Base-by-base conservation (phyloP, 1,284 basidiomycete species). In the Apiotrichum gracile region DNA sequence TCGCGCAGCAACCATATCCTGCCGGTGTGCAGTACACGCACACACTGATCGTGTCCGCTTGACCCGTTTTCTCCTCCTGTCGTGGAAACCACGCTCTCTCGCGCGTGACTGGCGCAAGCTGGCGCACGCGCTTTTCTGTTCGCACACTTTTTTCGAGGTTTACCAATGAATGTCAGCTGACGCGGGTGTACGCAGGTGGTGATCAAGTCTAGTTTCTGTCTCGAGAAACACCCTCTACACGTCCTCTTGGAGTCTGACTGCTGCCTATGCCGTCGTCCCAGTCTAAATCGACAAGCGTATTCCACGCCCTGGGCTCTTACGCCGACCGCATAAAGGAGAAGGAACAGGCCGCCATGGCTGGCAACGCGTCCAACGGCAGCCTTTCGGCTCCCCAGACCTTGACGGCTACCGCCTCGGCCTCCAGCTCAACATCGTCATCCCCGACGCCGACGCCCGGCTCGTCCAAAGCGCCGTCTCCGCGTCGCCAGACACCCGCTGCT, bases 241-340 rank as follows among this genome's bases (percentile, higher is more conserved):
- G 14, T 34, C 34, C 31, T 37, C 19, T 12, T n/a, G 41, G 35
- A 27, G 25, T 35, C 21, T 24, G 26, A 51, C 44, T 24, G 35
- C 19, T n/a, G n/a, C n/a, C n/a, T 33, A 55, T 52, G 51, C 35
- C 49, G 46, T 44, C 52, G 27, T 45, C 57, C 37, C 58, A 50
- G 16, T 47, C 49, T 43, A 61, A 56, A 40, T 58, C 58, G 26
- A 59, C 62, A 29, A 69, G 69, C 31, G 70, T 70, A 13, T 73
- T 73, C 61, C 66, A 70, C 47, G 68, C 70, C 13, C 65, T 73
- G 8, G 71, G 70, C 37, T 73, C 71, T 2, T 73, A 72, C 47
- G 71, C 71, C 54, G 71, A 72, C 49, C 54, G 67, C 19, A 72
- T 68, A 55, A 68, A 67, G 54, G 63, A 68, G 38, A 44, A 42